Conservation (phyloP, 2,329 filamentous ascomycete genomes). For the Colletotrichum higginsianum region DNA sequence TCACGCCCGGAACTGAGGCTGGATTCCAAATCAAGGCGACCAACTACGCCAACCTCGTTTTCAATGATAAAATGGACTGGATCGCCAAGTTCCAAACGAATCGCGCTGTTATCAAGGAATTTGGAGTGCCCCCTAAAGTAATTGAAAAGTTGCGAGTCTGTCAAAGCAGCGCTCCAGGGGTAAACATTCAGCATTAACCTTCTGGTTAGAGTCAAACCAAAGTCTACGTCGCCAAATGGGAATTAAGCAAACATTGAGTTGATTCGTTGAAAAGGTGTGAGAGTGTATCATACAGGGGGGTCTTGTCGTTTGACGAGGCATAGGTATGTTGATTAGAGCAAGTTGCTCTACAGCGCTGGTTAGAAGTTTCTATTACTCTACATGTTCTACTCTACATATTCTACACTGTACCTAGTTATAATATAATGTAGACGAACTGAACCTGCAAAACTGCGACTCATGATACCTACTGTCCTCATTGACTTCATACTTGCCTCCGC, state of each 20-base stretch:
- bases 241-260: slow-evolving; percentile 12
- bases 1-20: slow-evolving; percentile 10
- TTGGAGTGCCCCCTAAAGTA: slow-evolving; percentile 38
- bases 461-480: too few species aligned
- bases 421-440: too few species aligned
- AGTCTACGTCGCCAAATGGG: slow-evolving; percentile 1
- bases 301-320: slow-evolving; percentile 19
- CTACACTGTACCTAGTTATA: too few species aligned
- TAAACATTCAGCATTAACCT: slow-evolving; percentile 3
- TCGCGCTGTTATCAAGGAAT: slow-evolving; percentile 45
- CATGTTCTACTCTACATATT: too few species aligned
- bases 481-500: not conserved
- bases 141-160: slow-evolving; percentile 22
- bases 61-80: slow-evolving; percentile 34
- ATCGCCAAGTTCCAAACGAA: slow-evolving; percentile 30
- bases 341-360: accelerated
- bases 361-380: too few species aligned
- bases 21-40: slow-evolving; percentile 32
- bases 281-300: slow-evolving; percentile 21
- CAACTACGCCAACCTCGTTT: slow-evolving; percentile 32
- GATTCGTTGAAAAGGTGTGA: slow-evolving; percentile 33
- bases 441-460: too few species aligned
- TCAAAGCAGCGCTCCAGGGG: slow-evolving; percentile 1
- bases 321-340: slow-evolving; percentile 23
- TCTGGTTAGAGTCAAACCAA: slow-evolving; percentile 23